Evolutionary conservation across 2,329 filamentous ascomycete species (phyloP).

Genomic region (Zymoseptoria crescenta): DNA sequence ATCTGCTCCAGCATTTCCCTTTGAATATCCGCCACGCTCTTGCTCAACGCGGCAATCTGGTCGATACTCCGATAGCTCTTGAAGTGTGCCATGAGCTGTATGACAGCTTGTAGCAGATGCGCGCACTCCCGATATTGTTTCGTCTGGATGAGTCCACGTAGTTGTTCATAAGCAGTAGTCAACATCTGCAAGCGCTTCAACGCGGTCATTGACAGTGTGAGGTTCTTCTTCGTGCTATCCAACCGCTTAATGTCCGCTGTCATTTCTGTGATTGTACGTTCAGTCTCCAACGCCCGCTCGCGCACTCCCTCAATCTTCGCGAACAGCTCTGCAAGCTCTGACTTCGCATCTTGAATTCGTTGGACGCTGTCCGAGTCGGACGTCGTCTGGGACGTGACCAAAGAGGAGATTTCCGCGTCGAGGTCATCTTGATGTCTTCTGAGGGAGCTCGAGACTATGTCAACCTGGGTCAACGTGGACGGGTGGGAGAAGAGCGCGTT

Average conservation of each 20-base stretch:
- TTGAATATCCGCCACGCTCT: constrained; percentile 89
- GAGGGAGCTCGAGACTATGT: constrained; percentile 65
- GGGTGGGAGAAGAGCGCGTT: constrained; percentile 91
- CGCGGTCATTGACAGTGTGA: constrained; percentile 95
- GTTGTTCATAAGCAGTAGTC: constrained; percentile 96
- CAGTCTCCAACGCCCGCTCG: constrained; percentile 79
- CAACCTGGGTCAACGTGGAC: constrained; percentile 70
- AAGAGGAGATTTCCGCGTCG: constrained; percentile 64
- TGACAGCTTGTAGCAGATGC: constrained; percentile 83
- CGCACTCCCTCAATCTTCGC: constrained; percentile 91
- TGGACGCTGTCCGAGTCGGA: constrained; percentile 81
- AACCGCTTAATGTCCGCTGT: constrained; percentile 97
- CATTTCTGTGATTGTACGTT: constrained; percentile 96
- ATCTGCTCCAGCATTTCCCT: constrained; percentile 89
- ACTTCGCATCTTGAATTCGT: constrained; percentile 84
- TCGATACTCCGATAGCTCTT: constrained; percentile 97
- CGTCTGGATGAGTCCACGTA: constrained; percentile 72
- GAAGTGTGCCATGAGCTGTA: constrained; percentile 98
- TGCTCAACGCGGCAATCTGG: constrained; percentile 87
- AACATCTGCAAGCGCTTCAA: constrained; percentile 97
- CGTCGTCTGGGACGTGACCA: constrained; percentile 69
- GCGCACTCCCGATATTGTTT: constrained; percentile 93
- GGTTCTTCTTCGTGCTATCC: constrained; percentile 91
- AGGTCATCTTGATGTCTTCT: constrained; percentile 73
- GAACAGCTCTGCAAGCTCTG: constrained; percentile 83